Conservation (phyloP, 1,284 basidiomycete genomes). For the Boletellus sp. region DNA sequence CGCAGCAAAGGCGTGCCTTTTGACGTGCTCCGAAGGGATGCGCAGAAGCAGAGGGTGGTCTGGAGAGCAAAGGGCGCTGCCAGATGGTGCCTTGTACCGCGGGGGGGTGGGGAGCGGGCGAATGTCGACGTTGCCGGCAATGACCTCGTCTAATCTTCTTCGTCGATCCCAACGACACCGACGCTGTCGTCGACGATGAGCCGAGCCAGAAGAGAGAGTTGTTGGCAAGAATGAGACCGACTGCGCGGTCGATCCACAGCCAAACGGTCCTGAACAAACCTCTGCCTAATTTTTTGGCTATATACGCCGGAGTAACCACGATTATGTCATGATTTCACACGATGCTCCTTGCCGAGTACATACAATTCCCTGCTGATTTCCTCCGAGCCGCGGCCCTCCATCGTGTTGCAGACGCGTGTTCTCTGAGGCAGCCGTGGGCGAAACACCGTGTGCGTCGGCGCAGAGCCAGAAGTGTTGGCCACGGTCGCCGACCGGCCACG, state of each 20-base stretch:
- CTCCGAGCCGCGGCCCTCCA: too few relatives aligned
- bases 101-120: slow-evolving; percentile 11
- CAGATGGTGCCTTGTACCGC: slow-evolving; percentile 21
- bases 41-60: slow-evolving; percentile 33
- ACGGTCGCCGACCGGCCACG: slow-evolving; percentile 19
- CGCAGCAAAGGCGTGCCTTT: slow-evolving; percentile 92
- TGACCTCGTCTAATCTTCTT: slow-evolving; percentile 28
- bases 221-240: slow-evolving; percentile 37
- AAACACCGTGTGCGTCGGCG: background rate
- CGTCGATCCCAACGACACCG: slow-evolving; percentile 41
- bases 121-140: slow-evolving; percentile 18
- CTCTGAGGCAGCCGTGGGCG: slow-evolving; percentile 6
- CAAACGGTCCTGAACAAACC: slow-evolving; percentile 28
- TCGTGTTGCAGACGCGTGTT: slow-evolving; percentile 14
- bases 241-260: slow-evolving; percentile 47
- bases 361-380: background rate
- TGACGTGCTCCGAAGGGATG: slow-evolving; percentile 31
- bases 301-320: slow-evolving; percentile 17
- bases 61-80: slow-evolving; percentile 34
- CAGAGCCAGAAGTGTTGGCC: slow-evolving; percentile 13
- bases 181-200: slow-evolving; percentile 40
- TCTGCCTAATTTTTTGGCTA: slow-evolving; percentile 25
- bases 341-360: slow-evolving; percentile 1
- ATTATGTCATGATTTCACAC: slow-evolving; percentile 33
- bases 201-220: slow-evolving; percentile 35